phyloP scores from a whole-genome alignment of 768 basidiomycete species.

The Mycena kentingensis region DNA sequence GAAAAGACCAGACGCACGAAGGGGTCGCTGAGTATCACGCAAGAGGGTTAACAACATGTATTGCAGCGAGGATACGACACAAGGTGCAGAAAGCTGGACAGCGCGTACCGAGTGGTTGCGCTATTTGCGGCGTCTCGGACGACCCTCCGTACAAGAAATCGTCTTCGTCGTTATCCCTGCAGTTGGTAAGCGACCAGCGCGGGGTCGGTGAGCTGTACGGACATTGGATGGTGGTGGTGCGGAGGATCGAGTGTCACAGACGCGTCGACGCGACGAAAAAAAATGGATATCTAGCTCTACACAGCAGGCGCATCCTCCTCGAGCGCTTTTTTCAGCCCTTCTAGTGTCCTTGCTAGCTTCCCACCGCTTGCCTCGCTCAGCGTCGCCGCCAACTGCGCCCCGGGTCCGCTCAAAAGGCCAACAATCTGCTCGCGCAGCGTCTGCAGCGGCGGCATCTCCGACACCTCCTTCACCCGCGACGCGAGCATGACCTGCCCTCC shows the following conservation, averaged over 20 bases:
- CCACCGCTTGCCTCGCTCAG: slow-evolving; percentile 71
- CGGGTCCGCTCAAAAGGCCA: slow-evolving; percentile 77
- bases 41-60: slow-evolving; percentile 23
- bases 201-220: too few species aligned
- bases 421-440: slow-evolving; percentile 81
- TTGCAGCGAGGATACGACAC: slow-evolving; percentile 27
- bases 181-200: too few species aligned
- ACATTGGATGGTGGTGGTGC: too few species aligned
- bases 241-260: too few species aligned
- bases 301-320: too few species aligned
- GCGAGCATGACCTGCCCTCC: slow-evolving; percentile 73
- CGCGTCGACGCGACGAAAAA: too few species aligned
- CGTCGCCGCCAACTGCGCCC: slow-evolving; percentile 70
- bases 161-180: slow-evolving; percentile 85
- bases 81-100: slow-evolving; percentile 5
- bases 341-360: slow-evolving; percentile 67
- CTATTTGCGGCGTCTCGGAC: slow-evolving; percentile 35
- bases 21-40: slow-evolving; percentile 22
- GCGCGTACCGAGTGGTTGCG: slow-evolving; percentile 24
- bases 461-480: slow-evolving; percentile 59
- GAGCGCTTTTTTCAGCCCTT: slow-evolving; percentile 73
- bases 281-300: too few species aligned
- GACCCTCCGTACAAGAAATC: slow-evolving; percentile 73
- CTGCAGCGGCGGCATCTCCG: slow-evolving; percentile 76
- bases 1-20: slow-evolving; percentile 19